These are phyloP conservation scores for Homolaphlyctis polyrhiza DNA, from an alignment of 371 early-diverging fungal species.

Conservation along the genomic window DNA sequence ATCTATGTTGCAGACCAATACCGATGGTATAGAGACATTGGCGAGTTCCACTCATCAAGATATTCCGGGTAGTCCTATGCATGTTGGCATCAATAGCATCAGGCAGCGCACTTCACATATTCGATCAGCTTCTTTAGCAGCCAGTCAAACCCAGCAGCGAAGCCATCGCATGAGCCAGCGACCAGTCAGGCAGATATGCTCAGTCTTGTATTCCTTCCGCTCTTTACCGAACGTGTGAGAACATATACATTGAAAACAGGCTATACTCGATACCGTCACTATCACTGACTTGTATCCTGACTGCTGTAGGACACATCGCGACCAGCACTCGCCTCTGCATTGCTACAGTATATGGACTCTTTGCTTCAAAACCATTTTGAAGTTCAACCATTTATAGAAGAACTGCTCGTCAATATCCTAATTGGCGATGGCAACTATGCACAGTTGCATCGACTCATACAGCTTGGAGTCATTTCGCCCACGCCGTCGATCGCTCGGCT, in stretches of 20 bases:
- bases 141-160: not conserved
- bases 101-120: no score
- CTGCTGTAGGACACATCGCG: no score
- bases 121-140: no score
- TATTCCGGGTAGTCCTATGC: no score
- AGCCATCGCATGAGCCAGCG: not conserved
- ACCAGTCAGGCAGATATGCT: not conserved
- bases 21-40: no score
- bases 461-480: not conserved
- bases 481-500: not conserved
- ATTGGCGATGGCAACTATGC: not conserved
- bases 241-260: no score
- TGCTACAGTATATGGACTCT: slow-evolving; percentile 2
- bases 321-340: no score
- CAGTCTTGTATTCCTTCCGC: not conserved
- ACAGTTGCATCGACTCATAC: not conserved
- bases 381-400: not conserved
- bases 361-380: not conserved
- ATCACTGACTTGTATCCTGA: no score
- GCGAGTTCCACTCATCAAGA: no score
- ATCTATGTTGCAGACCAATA: no score
- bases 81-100: no score
- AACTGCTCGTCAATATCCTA: not conserved
- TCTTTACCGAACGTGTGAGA: not conserved
- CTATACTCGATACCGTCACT: no score